Percentiles rank a stretch among this genome's conserved stretches.
Conservation (phyloP, 2,329 filamentous ascomycete genomes). For the Ceratocystis diversiconidia region DNA sequence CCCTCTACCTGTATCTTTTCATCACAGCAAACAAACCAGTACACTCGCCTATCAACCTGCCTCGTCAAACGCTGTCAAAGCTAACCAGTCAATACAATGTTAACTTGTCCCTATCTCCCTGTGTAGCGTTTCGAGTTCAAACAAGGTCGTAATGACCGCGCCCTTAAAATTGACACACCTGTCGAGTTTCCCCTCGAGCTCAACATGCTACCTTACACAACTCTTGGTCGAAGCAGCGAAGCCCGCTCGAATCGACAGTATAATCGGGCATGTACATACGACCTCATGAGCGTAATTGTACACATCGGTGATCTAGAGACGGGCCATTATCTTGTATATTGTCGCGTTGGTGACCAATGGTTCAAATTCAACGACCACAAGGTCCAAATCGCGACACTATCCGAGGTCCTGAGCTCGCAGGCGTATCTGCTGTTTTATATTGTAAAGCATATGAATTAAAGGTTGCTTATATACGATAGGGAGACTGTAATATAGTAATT, state of each 20-base stretch:
- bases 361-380: conserved; percentile 93
- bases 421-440: conserved; percentile 88
- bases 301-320: conserved; percentile 89
- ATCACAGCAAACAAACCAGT: too few relatives aligned
- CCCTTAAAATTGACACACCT: conserved; percentile 75
- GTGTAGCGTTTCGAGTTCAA: conserved; percentile 57
- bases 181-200: conserved; percentile 76
- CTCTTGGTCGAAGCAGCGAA: conserved; percentile 41
- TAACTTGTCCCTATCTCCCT: neutral
- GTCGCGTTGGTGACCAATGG: conserved; percentile 73
- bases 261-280: conserved; percentile 59
- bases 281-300: conserved; percentile 78
- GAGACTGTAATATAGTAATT: conserved; percentile 1
- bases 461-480: neutral
- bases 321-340: conserved; percentile 86
- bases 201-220: conserved; percentile 84
- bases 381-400: conserved; percentile 69
- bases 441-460: conserved; percentile 38
- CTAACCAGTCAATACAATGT: neutral
- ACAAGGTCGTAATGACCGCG: conserved; percentile 48
- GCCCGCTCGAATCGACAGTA: conserved; percentile 38
- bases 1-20: too few relatives aligned
- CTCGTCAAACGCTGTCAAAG: too few relatives aligned
- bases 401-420: conserved; percentile 71
- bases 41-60: too few relatives aligned